These are phyloP conservation scores for Zhuliangozyma parablackwelliae DNA, from an alignment of 1,139 yeast species.

Conservation along the genomic window DNA sequence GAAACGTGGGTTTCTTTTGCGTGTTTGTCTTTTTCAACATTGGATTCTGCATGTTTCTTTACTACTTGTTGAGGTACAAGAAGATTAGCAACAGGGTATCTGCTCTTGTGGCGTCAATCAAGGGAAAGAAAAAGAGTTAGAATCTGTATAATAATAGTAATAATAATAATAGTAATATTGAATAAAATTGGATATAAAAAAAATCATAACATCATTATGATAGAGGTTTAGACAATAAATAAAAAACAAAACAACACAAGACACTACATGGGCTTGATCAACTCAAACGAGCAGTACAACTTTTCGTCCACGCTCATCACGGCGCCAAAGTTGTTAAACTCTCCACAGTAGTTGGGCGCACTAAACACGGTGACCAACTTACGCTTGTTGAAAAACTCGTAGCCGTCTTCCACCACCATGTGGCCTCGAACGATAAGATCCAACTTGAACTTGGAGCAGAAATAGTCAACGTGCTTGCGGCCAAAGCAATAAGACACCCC, in stretches of 20 bases:
- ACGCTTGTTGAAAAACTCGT: constrained; percentile 76
- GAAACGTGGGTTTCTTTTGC: constrained; percentile 60
- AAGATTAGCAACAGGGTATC: constrained; percentile 6
- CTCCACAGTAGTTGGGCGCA: constrained; percentile 92
- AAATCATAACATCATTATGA: constrained; percentile 1
- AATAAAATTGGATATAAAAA: background rate
- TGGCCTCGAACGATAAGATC: constrained; percentile 84
- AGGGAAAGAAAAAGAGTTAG: constrained; percentile 6
- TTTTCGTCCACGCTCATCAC: constrained; percentile 79
- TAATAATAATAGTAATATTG: background rate
- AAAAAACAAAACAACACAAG: background rate
- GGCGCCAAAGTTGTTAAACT: constrained; percentile 87
- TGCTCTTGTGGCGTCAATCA: constrained; percentile 2
- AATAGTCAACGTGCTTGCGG: constrained; percentile 64
- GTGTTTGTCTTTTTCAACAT: constrained; percentile 55
- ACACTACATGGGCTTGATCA: constrained; percentile 55
- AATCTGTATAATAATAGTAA: background rate
- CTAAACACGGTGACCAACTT: constrained; percentile 78
- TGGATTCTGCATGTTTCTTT: constrained; percentile 16
- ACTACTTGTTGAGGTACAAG: constrained; percentile 17
- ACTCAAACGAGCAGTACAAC: constrained; percentile 77
- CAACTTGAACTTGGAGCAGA: constrained; percentile 65
- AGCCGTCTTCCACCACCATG: constrained; percentile 93
- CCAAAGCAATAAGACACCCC: constrained; percentile 86
- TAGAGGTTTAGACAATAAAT: background rate